Conservation (phyloP, 1,139 yeast genomes). For the Geotrichum australiense region DNA sequence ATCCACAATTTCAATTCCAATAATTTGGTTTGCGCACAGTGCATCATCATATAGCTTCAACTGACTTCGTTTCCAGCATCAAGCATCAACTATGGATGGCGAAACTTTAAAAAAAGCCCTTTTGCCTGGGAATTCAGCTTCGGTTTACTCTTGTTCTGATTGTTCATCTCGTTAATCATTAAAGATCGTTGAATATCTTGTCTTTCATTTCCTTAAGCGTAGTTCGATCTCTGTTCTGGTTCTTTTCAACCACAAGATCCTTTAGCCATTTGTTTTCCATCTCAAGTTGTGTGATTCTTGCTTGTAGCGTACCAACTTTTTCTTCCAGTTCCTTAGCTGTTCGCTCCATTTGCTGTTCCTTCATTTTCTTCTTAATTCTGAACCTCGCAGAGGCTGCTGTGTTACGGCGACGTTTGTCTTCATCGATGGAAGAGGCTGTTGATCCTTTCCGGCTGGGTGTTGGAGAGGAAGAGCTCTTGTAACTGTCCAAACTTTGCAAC, state of each 20-base stretch:
- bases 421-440: constrained; percentile 37
- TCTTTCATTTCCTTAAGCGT: constrained; percentile 30
- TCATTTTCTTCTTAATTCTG: constrained; percentile 71
- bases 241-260: constrained; percentile 64
- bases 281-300: constrained; percentile 60
- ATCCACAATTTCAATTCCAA: too few species aligned
- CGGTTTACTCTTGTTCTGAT: too few species aligned
- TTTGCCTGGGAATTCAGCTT: too few species aligned
- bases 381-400: constrained; percentile 80
- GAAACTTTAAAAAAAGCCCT: too few species aligned
- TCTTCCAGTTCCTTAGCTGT: constrained; percentile 58
- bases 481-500: constrained; percentile 6
- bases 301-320: constrained; percentile 52
- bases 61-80: too few species aligned
- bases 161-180: too few species aligned
- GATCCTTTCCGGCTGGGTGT: constrained; percentile 7
- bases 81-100: too few species aligned
- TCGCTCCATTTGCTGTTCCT: constrained; percentile 78
- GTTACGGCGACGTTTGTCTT: constrained; percentile 64
- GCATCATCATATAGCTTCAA: too few species aligned
- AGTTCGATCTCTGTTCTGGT: constrained; percentile 35
- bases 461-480: neutral
- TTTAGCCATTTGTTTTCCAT: constrained; percentile 78
- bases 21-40: too few species aligned
- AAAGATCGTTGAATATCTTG: too few species aligned